Evolutionary conservation across 2,329 filamentous ascomycete species (phyloP).

Genomic region (Onygena corvina): DNA sequence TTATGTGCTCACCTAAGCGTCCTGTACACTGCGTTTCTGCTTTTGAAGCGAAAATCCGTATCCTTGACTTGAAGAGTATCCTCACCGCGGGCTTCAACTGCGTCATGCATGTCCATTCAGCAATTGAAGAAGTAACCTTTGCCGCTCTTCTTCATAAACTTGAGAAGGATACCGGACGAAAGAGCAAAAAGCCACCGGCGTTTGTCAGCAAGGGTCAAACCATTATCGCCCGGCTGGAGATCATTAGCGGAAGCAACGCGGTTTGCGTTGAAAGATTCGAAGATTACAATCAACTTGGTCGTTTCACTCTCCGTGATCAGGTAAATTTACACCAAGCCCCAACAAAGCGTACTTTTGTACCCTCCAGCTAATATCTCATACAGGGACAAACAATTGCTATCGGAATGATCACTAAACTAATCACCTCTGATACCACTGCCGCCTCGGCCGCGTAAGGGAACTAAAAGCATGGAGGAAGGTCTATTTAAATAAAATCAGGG

Average conservation of each 20-base stretch:
- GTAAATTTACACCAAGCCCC: slow-evolving; percentile 37
- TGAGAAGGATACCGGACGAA: slow-evolving; percentile 84
- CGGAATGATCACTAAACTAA: slow-evolving; percentile 94
- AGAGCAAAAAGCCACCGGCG: slow-evolving; percentile 84
- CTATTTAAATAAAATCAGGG: background rate
- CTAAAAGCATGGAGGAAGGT: too few relatives aligned
- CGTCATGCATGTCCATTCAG: slow-evolving; percentile 91
- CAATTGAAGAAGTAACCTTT: slow-evolving; percentile 95
- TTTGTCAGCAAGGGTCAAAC: slow-evolving; percentile 70
- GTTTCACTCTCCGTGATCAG: slow-evolving; percentile 81
- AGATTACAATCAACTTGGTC: slow-evolving; percentile 86
- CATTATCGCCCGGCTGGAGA: slow-evolving; percentile 84
- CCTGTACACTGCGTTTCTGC: slow-evolving; percentile 77
- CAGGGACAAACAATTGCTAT: slow-evolving; percentile 98
- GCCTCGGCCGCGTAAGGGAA: background rate
- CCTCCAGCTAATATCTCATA: slow-evolving; percentile 17
- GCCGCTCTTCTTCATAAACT: slow-evolving; percentile 78
- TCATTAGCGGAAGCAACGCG: slow-evolving; percentile 70
- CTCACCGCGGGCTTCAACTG: slow-evolving; percentile 93
- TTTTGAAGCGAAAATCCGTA: slow-evolving; percentile 94
- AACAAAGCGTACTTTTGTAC: slow-evolving; percentile 6
- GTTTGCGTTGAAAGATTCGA: slow-evolving; percentile 93
- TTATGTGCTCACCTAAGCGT: slow-evolving; percentile 87
- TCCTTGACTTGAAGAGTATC: slow-evolving; percentile 89
- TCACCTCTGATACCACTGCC: slow-evolving; percentile 32